Conservation (phyloP, 768 basidiomycete species). For the Amanita jacksonii region DNA sequence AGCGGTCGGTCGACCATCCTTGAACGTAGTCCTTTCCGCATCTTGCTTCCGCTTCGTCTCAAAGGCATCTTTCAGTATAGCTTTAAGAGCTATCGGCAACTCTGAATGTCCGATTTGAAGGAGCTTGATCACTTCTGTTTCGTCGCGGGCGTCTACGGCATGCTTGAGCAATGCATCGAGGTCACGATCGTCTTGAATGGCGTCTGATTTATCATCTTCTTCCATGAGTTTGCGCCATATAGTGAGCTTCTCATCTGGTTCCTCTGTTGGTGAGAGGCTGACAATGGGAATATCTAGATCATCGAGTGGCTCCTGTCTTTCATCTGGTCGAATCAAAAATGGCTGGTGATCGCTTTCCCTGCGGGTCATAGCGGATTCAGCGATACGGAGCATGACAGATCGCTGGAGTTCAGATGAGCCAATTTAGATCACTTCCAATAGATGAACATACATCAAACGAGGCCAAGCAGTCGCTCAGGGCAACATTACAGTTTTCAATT, state of each 20-base stretch:
- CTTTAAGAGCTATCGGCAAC: constrained; percentile 70
- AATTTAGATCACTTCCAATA: background rate
- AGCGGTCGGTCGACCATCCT: background rate
- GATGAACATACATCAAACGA: constrained; percentile 36
- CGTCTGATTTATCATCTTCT: constrained; percentile 26
- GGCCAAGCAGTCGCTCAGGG: constrained; percentile 24
- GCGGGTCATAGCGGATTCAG: background rate
- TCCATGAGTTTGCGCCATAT: constrained; percentile 13
- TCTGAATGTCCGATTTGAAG: constrained; percentile 51
- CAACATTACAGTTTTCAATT: constrained; percentile 13
- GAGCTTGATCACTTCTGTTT: constrained; percentile 46
- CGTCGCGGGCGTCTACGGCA: constrained; percentile 44
- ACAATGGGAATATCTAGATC: background rate
- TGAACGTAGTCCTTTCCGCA: background rate
- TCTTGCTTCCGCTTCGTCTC: constrained; percentile 21
- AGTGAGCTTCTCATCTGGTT: background rate
- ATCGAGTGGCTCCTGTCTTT: constrained; percentile 15
- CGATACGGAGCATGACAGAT: constrained; percentile 4
- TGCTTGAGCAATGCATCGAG: constrained; percentile 41
- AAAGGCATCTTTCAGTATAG: constrained; percentile 51
- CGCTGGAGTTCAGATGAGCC: background rate
- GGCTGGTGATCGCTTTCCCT: constrained; percentile 19
- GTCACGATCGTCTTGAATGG: constrained; percentile 42
- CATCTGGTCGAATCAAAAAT: constrained; percentile 11
- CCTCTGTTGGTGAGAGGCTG: constrained; percentile 9